Evolutionary conservation across 2,329 filamentous ascomycete genomes (phyloP).

Genomic region (Lachnellula subtilissima): DNA sequence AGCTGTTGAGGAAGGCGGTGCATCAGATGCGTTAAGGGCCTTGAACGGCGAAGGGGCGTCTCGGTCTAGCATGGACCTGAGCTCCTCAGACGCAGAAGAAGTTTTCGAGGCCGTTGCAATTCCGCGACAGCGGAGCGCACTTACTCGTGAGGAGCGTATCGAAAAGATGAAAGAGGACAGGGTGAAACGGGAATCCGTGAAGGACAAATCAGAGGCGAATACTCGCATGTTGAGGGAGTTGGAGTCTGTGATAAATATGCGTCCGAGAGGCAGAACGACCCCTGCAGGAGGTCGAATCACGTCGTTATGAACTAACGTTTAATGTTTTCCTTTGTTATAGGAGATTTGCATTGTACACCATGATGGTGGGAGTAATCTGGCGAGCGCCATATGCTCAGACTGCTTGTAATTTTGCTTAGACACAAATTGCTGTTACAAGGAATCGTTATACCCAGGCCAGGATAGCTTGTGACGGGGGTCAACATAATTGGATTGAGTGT

Average conservation of each 20-base stretch:
- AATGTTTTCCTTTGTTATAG: slow-evolving; percentile 19
- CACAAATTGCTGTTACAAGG: background rate
- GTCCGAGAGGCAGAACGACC: slow-evolving; percentile 35
- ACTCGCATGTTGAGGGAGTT: slow-evolving; percentile 89
- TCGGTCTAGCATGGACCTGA: slow-evolving; percentile 47
- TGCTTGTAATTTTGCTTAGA: slow-evolving; percentile 1
- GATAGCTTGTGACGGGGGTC: background rate
- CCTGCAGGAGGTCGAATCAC: slow-evolving; percentile 27
- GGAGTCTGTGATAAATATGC: slow-evolving; percentile 75
- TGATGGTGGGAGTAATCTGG: slow-evolving; percentile 2
- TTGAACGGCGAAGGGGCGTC: slow-evolving; percentile 65
- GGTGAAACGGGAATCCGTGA: slow-evolving; percentile 63
- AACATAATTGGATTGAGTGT: slow-evolving; percentile 34
- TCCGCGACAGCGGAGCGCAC: slow-evolving; percentile 61
- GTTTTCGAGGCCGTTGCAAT: slow-evolving; percentile 89
- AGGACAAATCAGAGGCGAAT: slow-evolving; percentile 74
- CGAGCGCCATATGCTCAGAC: slow-evolving; percentile 9
- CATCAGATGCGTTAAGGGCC: slow-evolving; percentile 68
- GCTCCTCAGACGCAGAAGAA: slow-evolving; percentile 62
- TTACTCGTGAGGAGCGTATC: slow-evolving; percentile 84
- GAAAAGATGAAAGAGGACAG: slow-evolving; percentile 84
- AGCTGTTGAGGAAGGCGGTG: slow-evolving; percentile 54
- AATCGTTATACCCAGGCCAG: background rate
- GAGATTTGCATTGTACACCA: background rate
- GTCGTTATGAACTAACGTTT: slow-evolving; percentile 31